These are phyloP conservation scores for Clavariopsis aquatica DNA, from an alignment of 495 filamentous ascomycete genomes.

Conservation along the genomic window DNA sequence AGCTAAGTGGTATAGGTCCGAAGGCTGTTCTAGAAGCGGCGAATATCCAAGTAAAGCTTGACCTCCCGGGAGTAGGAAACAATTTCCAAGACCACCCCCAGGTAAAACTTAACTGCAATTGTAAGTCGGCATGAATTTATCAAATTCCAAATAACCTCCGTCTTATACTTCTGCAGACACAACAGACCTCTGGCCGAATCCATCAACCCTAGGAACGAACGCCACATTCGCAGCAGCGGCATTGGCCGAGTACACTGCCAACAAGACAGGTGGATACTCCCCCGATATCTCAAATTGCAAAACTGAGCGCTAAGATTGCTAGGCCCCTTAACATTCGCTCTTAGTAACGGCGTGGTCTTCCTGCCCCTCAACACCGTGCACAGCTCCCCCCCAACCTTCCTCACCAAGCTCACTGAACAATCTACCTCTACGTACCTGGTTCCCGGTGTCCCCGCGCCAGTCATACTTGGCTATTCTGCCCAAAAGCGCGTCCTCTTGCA, in stretches of 20 bases:
- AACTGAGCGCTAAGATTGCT: too few species aligned
- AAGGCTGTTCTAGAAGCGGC: constrained; percentile 19
- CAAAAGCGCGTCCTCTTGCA: constrained; percentile 51
- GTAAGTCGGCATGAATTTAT: constrained; percentile 10
- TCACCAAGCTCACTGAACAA: constrained; percentile 25
- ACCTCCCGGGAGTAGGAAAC: constrained; percentile 26
- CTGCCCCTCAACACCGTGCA: constrained; percentile 8
- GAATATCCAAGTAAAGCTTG: constrained; percentile 9
- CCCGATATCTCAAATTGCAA: constrained; percentile 40
- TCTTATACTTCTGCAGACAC: constrained; percentile 4
- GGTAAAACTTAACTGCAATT: constrained; percentile 12
- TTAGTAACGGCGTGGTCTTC: constrained; percentile 14
- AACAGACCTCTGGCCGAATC: constrained; percentile 46
- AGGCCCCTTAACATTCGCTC: constrained; percentile 49
- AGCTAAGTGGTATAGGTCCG: constrained; percentile 27
- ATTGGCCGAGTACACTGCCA: constrained; percentile 12
- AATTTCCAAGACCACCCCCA: constrained; percentile 33
- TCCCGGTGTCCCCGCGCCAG: constrained; percentile 43
- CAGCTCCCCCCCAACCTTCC: background rate
- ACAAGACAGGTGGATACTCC: constrained; percentile 44
- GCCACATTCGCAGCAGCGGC: constrained; percentile 23
- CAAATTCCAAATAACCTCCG: background rate
- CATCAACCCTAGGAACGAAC: constrained; percentile 32
- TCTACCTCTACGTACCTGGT: constrained; percentile 48
- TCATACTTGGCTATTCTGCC: constrained; percentile 50